phyloP scores from a whole-genome alignment of 1,284 basidiomycete genomes.

The Porogramme epimiltina region DNA sequence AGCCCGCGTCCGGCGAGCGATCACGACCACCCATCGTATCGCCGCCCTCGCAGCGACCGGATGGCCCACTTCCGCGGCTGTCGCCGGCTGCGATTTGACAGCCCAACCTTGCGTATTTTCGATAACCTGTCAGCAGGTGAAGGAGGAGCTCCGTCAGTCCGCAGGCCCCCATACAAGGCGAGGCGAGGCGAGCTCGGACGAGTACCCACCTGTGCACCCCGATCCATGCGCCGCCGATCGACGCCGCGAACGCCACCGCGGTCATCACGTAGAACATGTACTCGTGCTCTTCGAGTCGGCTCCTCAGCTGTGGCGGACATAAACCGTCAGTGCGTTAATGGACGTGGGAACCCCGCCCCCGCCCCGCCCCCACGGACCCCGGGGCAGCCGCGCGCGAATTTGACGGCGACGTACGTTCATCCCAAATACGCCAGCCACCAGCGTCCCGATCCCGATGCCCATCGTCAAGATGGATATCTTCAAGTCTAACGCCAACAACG shows the following conservation, averaged over 20 bases:
- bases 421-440: slow-evolving; percentile 90
- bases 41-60: slow-evolving; percentile 23
- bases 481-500: slow-evolving; percentile 88
- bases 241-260: slow-evolving; percentile 53
- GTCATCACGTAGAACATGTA: slow-evolving; percentile 72
- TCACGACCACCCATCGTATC: slow-evolving; percentile 22
- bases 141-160: slow-evolving; percentile 2
- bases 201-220: slow-evolving; percentile 60
- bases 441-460: slow-evolving; percentile 91
- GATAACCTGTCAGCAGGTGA: slow-evolving; percentile 43
- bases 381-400: slow-evolving; percentile 7
- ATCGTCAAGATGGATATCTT: slow-evolving; percentile 95
- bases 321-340: slow-evolving; percentile 22
- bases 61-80: slow-evolving; percentile 19
- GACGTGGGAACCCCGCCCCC: too few relatives aligned
- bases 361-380: too few relatives aligned
- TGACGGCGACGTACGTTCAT: slow-evolving; percentile 87
- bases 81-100: slow-evolving; percentile 24
- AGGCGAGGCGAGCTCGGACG: too few relatives aligned
- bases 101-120: slow-evolving; percentile 42
- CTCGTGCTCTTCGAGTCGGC: slow-evolving; percentile 66
- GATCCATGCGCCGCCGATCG: slow-evolving; percentile 55
- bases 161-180: background rate
- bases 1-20: too few relatives aligned
- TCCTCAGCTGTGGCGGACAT: slow-evolving; percentile 55